These are phyloP conservation scores for Thielaviopsis punctulata DNA, from an alignment of 2,329 filamentous ascomycete species.

Conservation along the genomic window DNA sequence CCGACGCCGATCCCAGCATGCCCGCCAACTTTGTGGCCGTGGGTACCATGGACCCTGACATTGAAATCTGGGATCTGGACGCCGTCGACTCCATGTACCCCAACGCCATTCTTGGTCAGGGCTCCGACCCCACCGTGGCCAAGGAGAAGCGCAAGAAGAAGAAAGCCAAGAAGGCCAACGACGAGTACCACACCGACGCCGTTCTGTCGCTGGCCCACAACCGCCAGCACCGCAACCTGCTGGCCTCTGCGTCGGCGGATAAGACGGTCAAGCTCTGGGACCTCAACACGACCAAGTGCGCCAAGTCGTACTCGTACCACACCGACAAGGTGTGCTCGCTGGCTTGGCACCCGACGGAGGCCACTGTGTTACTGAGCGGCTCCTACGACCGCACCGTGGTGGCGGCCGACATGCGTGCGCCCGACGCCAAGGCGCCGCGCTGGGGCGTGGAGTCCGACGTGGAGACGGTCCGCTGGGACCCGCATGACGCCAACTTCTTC, in stretches of 20 bases:
- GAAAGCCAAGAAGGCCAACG: constrained; percentile 75
- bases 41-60: constrained; percentile 94
- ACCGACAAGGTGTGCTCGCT: constrained; percentile 96
- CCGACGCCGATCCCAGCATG: constrained; percentile 40
- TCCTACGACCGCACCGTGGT: constrained; percentile 91
- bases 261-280: constrained; percentile 98
- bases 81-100: constrained; percentile 96
- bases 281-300: constrained; percentile 76
- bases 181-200: constrained; percentile 84
- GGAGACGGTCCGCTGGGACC: constrained; percentile 83
- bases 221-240: constrained; percentile 78
- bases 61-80: constrained; percentile 96
- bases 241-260: constrained; percentile 89
- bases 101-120: constrained; percentile 82
- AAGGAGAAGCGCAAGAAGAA: constrained; percentile 73
- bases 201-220: constrained; percentile 85
- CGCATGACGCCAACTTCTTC: constrained; percentile 83
- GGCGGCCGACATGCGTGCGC: constrained; percentile 90
- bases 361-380: constrained; percentile 77
- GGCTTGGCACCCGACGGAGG: constrained; percentile 77
- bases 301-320: constrained; percentile 90
- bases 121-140: constrained; percentile 32
- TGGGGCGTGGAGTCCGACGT: constrained; percentile 96
- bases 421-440: constrained; percentile 60
- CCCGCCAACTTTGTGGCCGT: constrained; percentile 85